A percentile compares a stretch with the other conserved stretches of the same genome.
Evolutionary conservation across 345 rosid species (phyloP).

Genomic region (Camelina hispida): DNA sequence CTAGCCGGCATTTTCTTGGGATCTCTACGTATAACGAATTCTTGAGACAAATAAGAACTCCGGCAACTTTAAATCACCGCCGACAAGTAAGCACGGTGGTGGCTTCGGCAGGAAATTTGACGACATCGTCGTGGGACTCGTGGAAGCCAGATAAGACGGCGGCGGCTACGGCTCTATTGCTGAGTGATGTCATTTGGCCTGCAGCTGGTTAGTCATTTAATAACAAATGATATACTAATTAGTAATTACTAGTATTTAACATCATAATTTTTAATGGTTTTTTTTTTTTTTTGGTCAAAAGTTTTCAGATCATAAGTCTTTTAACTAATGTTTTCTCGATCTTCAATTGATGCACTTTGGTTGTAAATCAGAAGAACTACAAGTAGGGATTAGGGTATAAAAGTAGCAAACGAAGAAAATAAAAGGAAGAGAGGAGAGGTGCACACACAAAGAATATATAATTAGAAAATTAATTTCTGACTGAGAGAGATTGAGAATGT

Average conservation of each 20-base stretch:
- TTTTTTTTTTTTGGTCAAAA: not conserved
- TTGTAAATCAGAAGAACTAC: constrained; percentile 30
- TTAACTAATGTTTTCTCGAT: not conserved
- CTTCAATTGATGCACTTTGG: constrained; percentile 14
- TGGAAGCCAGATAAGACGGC: constrained; percentile 71
- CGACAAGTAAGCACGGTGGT: constrained; percentile 29
- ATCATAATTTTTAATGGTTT: not conserved
- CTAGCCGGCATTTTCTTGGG: constrained; percentile 19
- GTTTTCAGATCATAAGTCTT: constrained; percentile 2
- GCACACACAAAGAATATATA: not conserved
- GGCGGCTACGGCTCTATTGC: constrained; percentile 51
- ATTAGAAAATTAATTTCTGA: constrained; percentile 5
- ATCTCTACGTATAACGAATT: constrained; percentile 6
- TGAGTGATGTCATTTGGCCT: constrained; percentile 94
- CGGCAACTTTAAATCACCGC: not conserved
- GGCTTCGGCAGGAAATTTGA: constrained; percentile 52
- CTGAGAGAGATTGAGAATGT: constrained; percentile 9
- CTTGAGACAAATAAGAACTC: not conserved
- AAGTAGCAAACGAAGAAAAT: not conserved
- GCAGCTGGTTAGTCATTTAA: constrained; percentile 67
- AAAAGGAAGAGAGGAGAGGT: not conserved
- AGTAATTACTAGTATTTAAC: not conserved
- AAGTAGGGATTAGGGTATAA: constrained; percentile 38
- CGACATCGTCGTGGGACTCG: constrained; percentile 63
- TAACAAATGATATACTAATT: not conserved